phyloP scores from a whole-genome alignment of 2,329 filamentous ascomycete genomes.

The Trichocomaceae sp. region DNA sequence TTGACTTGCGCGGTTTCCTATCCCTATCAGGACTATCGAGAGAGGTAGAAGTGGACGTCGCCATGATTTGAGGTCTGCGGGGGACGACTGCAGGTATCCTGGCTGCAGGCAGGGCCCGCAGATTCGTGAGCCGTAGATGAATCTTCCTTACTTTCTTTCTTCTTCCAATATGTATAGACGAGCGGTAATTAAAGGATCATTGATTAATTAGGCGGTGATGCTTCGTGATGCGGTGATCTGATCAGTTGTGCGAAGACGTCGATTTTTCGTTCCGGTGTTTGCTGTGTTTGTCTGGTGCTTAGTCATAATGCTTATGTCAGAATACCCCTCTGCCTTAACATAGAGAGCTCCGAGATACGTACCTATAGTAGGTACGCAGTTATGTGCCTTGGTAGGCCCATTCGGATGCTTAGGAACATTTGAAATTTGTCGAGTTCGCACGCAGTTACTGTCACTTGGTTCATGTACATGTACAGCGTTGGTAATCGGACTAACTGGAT shows the following conservation, averaged over 20 bases:
- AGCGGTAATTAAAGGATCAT: not conserved
- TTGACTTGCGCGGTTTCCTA: conserved; percentile 22
- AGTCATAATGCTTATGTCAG: conserved; percentile 11
- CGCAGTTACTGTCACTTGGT: not conserved
- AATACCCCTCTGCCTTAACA: not conserved
- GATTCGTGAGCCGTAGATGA: not conserved
- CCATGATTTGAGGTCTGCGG: conserved; percentile 23
- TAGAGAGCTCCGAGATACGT: not conserved
- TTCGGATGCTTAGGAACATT: not conserved
- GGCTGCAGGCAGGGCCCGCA: conserved; percentile 2
- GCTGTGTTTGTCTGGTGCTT: conserved; percentile 14
- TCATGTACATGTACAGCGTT: not conserved
- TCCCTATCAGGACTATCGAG: not conserved
- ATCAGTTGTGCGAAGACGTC: not conserved
- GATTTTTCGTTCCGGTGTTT: conserved; percentile 7
- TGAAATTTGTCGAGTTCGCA: not conserved
- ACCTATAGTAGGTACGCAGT: too few relatives aligned
- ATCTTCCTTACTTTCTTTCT: not conserved
- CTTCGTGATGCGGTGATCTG: not conserved
- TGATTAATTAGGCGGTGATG: too few relatives aligned
- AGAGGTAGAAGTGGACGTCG: conserved; percentile 20
- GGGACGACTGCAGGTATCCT: conserved; percentile 3
- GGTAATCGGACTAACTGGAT: not conserved
- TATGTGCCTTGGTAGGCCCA: not conserved
- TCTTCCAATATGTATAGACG: too few relatives aligned